phyloP scores from a whole-genome alignment of 176 grass and related monocot species.

The Rhynchospora pubera region DNA sequence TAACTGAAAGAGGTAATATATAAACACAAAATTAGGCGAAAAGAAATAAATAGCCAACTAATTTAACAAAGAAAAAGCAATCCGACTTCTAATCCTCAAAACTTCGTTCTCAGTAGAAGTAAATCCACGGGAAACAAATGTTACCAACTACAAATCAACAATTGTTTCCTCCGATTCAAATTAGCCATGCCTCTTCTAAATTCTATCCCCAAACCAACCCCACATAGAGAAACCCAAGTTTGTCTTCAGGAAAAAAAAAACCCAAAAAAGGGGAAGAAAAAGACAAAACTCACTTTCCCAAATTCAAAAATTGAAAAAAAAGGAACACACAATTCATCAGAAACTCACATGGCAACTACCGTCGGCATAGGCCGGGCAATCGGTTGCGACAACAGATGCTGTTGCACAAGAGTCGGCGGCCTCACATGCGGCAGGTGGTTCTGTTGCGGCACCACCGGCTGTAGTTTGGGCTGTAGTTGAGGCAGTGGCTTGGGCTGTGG shows the following conservation, averaged over 20 bases:
- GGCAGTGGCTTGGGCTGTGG: conserved; percentile 13
- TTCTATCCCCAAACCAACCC: not conserved
- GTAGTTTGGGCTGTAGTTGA: conserved; percentile 7
- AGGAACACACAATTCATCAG: not conserved
- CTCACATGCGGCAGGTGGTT: conserved; percentile 12
- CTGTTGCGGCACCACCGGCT: conserved; percentile 22
- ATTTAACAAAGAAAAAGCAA: not conserved
- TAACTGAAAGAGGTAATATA: not conserved
- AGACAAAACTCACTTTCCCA: conserved; percentile 8
- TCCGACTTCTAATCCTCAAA: not conserved
- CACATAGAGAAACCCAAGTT: not conserved
- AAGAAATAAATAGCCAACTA: not conserved
- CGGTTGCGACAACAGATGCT: conserved; percentile 23
- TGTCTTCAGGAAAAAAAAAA: not conserved
- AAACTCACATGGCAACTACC: conserved; percentile 40
- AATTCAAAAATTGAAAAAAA: conserved; percentile 4
- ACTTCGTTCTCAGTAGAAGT: not conserved
- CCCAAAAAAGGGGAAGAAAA: not conserved
- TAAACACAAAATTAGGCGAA: not conserved
- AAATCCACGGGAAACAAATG: conserved; percentile 1
- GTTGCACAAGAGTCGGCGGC: not conserved
- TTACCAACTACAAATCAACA: conserved; percentile 8
- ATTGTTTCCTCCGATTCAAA: not conserved
- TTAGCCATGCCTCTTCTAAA: not conserved
- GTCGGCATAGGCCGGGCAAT: conserved; percentile 28